Evolutionary conservation across 2,329 filamentous ascomycete genomes (phyloP), one percentile per base, ranked within the genome.

Genomic region (Cytospora leucostoma): DNA sequence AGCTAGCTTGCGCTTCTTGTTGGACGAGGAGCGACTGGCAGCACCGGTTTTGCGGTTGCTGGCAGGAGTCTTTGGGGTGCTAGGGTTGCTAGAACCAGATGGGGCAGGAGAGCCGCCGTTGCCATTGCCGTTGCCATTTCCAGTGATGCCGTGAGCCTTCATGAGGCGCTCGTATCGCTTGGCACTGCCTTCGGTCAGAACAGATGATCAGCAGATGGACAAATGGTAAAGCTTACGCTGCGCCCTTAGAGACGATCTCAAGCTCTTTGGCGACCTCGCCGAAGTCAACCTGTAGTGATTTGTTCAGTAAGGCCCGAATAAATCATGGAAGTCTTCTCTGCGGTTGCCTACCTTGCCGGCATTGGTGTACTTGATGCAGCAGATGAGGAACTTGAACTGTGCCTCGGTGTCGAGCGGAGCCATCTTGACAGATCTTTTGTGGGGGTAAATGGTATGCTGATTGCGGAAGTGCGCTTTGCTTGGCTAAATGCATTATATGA

Each of bases 131-230:
- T 67, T 69, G 53, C 67, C 69, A 56, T 69, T 71, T 56, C 70
- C 57, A 11, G 68, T 57, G 60, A 88, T 82, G 33, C 79, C 80
- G 67, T 87, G 78, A 10, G 81, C 75, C 71, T 88, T 87, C 75
- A 88, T 78, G 71, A 91, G 80, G 37, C 88, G 83, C 73, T 88
- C 85, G 70, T 88, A 90, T 68, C 88, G 79, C 75, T 90, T 90
- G 66, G 86, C 83, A 1, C 88, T 90, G 70, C 65, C 15, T 34
- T 13, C 27, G 8, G 19, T 47, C 11, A 49, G 15, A 4, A 15
- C 13, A 51, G 21, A 56, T 53, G 35, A 10, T 15, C 37, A 61
- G 38, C 55, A 51, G 58, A 33, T 17, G 37, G 32, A 50, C 47
- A n/a, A 35, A 35, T 7, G 7, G 35, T 62, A 32, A 63, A 17